Evolutionary conservation across 768 basidiomycete species (phyloP).

Genomic region (Boletus reticulatus): DNA sequence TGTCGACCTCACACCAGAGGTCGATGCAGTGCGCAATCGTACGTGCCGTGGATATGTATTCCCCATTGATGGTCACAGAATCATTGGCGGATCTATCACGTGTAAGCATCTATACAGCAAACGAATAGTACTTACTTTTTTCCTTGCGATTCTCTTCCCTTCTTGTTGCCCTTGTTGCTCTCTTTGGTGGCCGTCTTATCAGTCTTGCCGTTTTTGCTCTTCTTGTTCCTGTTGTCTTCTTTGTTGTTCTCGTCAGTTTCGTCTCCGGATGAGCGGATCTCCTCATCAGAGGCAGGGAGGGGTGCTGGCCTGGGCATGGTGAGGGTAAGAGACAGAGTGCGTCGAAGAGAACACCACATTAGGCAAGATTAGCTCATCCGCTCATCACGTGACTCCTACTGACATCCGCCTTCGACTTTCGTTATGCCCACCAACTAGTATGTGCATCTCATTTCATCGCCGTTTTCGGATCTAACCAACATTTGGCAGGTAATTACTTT

Average conservation of each 20-base stretch:
- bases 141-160: neutral
- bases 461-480: no score
- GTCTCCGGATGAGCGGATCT: neutral
- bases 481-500: no score
- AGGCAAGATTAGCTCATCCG: neutral
- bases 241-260: neutral
- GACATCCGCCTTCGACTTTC: no score
- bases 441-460: no score
- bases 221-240: neutral
- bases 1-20: slow-evolving; percentile 1
- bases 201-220: neutral
- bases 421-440: slow-evolving; percentile 28
- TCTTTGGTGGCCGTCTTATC: neutral
- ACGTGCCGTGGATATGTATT: neutral
- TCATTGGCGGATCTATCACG: neutral
- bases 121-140: neutral
- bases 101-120: neutral
- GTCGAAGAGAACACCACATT: neutral
- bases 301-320: neutral
- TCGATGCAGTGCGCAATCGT: slow-evolving; percentile 1
- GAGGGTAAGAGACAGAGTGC: neutral
- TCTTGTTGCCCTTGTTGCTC: neutral
- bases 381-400: no score
- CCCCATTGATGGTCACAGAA: neutral
- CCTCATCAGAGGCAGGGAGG: neutral